phyloP scores from a whole-genome alignment of 495 filamentous ascomycete species.

The Hypoxylon cercidicola region DNA sequence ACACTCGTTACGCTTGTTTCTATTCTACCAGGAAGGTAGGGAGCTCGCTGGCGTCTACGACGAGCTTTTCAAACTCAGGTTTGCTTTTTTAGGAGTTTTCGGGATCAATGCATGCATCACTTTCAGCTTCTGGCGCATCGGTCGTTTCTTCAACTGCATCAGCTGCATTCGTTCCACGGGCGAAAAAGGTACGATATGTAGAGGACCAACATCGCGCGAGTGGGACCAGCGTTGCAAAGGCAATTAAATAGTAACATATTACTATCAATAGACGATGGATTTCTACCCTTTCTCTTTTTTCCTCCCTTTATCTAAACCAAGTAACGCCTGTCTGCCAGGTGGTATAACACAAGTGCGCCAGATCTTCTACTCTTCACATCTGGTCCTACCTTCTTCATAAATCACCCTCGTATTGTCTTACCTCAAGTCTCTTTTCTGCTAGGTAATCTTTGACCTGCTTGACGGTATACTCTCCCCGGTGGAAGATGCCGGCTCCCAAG shows the following conservation, averaged over 20 bases:
- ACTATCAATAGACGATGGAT: slow-evolving; percentile 39
- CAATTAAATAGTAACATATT: slow-evolving; percentile 33
- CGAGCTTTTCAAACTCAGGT: slow-evolving; percentile 20
- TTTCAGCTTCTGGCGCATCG: slow-evolving; percentile 22
- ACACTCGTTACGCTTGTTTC: slow-evolving; percentile 15
- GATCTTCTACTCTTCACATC: slow-evolving; percentile 15
- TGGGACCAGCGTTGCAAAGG: slow-evolving; percentile 20
- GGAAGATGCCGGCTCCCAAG: slow-evolving; percentile 96
- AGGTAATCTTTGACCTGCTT: slow-evolving; percentile 91
- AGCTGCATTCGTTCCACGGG: slow-evolving; percentile 29
- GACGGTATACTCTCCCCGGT: slow-evolving; percentile 93
- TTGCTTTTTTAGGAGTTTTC: slow-evolving; percentile 39
- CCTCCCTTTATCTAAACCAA: slow-evolving; percentile 23
- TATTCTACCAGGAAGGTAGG: slow-evolving; percentile 18
- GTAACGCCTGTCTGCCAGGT: slow-evolving; percentile 31
- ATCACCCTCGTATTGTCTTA: slow-evolving; percentile 75
- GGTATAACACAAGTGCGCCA: slow-evolving; percentile 26
- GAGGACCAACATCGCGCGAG: slow-evolving; percentile 20
- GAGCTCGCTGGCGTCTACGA: slow-evolving; percentile 9
- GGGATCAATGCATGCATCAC: slow-evolving; percentile 19
- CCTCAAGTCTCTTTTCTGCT: slow-evolving; percentile 72
- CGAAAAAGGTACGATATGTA: slow-evolving; percentile 10
- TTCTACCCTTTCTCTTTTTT: slow-evolving; percentile 21
- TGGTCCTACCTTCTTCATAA: slow-evolving; percentile 39
- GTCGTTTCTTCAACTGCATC: slow-evolving; percentile 26